A percentile compares a stretch with the other conserved stretches of the same genome.
phyloP scores from a whole-genome alignment of 2,329 filamentous ascomycete genomes.

The Chalara sp. region DNA sequence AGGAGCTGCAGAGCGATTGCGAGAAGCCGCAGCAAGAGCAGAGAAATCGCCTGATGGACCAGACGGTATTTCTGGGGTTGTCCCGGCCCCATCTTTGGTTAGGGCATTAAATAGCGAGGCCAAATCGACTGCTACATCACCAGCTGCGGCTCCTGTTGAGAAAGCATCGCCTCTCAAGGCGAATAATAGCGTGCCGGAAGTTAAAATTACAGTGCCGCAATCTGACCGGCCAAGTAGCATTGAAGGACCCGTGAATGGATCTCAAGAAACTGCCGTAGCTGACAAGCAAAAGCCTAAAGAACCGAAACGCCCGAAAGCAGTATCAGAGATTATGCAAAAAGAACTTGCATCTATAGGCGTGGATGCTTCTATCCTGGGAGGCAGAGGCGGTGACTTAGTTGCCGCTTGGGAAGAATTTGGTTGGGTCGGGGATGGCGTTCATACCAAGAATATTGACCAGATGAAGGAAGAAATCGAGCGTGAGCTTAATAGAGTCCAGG shows the following conservation, averaged over 20 bases:
- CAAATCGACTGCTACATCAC: constrained; percentile 24
- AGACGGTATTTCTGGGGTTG: constrained; percentile 84
- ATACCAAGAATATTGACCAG: constrained; percentile 68
- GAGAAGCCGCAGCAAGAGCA: constrained; percentile 48
- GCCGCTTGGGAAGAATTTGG: constrained; percentile 80
- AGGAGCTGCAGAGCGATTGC: constrained; percentile 73
- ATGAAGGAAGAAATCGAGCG: constrained; percentile 78
- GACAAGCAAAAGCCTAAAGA: constrained; percentile 24
- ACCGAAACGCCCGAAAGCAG: constrained; percentile 22
- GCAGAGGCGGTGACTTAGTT: constrained; percentile 72
- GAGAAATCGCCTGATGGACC: constrained; percentile 58
- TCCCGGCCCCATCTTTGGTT: constrained; percentile 63
- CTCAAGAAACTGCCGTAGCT: constrained; percentile 25
- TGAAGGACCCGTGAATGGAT: constrained; percentile 30
- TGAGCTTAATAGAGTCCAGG: constrained; percentile 84
- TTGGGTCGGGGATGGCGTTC: constrained; percentile 75
- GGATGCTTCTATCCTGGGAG: constrained; percentile 69
- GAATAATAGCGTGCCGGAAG: constrained; percentile 42
- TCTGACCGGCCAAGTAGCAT: constrained; percentile 35
- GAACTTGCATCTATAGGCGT: constrained; percentile 53
- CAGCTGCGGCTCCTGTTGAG: constrained; percentile 14
- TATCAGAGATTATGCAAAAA: constrained; percentile 26
- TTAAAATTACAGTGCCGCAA: constrained; percentile 48
- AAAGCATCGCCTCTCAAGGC: constrained; percentile 20
- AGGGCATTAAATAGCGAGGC: constrained; percentile 32